These are phyloP conservation scores for Fusarium brevicatenulatum DNA, from an alignment of 2,329 filamentous ascomycete species.

Conservation along the genomic window DNA sequence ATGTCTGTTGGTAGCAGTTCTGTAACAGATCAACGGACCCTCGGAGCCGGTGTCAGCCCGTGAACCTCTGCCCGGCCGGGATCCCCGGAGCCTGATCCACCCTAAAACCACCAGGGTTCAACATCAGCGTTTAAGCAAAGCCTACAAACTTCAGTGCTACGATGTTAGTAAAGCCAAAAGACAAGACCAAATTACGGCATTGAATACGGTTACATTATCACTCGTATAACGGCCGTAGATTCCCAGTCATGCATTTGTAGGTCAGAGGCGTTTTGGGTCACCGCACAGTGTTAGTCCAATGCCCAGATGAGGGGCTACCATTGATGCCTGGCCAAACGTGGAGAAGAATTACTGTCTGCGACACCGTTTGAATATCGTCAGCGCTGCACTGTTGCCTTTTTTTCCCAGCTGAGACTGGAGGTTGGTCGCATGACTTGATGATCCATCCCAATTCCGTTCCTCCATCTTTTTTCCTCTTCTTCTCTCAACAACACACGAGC, in stretches of 20 bases:
- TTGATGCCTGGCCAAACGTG: conserved; percentile 19
- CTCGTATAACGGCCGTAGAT: not conserved
- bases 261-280: conserved; percentile 13
- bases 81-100: conserved; percentile 19
- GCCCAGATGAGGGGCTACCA: conserved; percentile 6
- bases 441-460: conserved; percentile 6
- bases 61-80: conserved; percentile 27
- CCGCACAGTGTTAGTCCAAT: conserved; percentile 6
- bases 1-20: not conserved
- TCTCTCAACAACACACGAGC: not conserved
- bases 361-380: conserved; percentile 17
- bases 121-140: not conserved
- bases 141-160: not conserved
- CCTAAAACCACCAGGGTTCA: conserved; percentile 3
- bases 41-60: conserved; percentile 26
- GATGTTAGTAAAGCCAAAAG: not conserved
- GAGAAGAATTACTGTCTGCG: not conserved
- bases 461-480: not conserved
- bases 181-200: not conserved
- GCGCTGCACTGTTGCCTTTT: conserved; percentile 18
- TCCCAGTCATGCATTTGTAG: not conserved
- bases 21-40: conserved; percentile 20
- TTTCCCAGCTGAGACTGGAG: conserved; percentile 22
- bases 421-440: conserved; percentile 33
- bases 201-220: not conserved